Percentiles rank a stretch among this genome's conserved stretches.
phyloP scores from a whole-genome alignment of 495 filamentous ascomycete genomes.

The Penicillium malachiteum region DNA sequence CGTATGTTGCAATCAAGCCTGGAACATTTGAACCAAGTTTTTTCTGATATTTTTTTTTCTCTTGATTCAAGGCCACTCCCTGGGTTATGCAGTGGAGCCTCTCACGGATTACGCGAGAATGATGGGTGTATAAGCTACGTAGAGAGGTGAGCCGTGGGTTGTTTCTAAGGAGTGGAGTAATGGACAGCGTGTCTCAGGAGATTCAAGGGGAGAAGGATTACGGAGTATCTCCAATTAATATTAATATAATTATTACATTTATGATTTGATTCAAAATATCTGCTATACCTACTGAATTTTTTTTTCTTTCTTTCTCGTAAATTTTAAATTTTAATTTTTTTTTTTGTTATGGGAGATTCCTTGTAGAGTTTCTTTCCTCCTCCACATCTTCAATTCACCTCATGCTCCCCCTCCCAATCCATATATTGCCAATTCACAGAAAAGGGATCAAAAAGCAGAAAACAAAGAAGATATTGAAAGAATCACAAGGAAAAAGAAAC shows the following conservation, averaged over 20 bases:
- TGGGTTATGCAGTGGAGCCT: conserved; percentile 3
- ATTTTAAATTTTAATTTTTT: too few relatives aligned
- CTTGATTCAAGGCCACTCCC: neutral
- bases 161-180: conserved; percentile 1
- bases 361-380: neutral
- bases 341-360: neutral
- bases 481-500: neutral
- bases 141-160: conserved; percentile 9
- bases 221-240: too few relatives aligned
- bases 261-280: too few relatives aligned
- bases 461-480: too few relatives aligned
- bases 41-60: neutral
- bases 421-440: neutral
- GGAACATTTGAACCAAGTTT: neutral
- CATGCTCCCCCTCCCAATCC: neutral
- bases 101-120: conserved; percentile 22
- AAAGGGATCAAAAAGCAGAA: neutral
- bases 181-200: conserved; percentile 18
- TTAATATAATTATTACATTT: too few relatives aligned
- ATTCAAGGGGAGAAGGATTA: conserved; percentile 5
- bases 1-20: conserved; percentile 20
- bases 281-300: neutral
- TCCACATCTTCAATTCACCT: neutral
- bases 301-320: neutral
- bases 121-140: conserved; percentile 14